Conservation (phyloP, 2,329 filamentous ascomycete genomes). For the Colletotrichum sojae region DNA sequence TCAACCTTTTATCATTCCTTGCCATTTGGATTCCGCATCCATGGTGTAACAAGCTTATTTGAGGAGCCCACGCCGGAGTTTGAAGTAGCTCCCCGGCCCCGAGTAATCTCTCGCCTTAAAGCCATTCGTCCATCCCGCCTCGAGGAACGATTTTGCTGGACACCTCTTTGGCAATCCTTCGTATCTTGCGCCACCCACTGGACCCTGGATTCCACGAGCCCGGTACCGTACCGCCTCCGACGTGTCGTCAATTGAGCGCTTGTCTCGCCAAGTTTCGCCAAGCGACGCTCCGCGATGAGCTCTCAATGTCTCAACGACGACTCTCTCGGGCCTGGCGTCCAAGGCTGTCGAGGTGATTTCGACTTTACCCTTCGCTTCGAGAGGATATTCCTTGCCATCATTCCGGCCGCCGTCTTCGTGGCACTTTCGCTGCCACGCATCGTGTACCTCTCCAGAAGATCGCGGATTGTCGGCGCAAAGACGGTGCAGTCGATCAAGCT, state of each 20-base stretch:
- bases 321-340: constrained; percentile 54
- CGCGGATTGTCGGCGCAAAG: constrained; percentile 48
- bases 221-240: neutral
- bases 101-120: neutral
- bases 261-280: neutral
- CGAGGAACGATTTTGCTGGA: too few species aligned
- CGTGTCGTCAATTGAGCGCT: neutral
- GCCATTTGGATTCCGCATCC: neutral
- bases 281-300: constrained; percentile 16
- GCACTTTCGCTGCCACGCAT: constrained; percentile 49
- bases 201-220: neutral
- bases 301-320: constrained; percentile 48
- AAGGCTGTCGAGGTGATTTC: constrained; percentile 58
- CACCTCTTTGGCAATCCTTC: neutral
- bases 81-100: neutral
- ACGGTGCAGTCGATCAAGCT: constrained; percentile 47
- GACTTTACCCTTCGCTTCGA: constrained; percentile 62
- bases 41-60: constrained; percentile 12
- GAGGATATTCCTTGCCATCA: constrained; percentile 55
- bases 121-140: neutral
- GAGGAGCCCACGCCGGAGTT: neutral
- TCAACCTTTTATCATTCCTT: constrained; percentile 4
- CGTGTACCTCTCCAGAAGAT: constrained; percentile 46
- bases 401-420: constrained; percentile 54
- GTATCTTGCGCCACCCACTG: neutral